These are phyloP conservation scores for Quillaja saponaria DNA, from an alignment of 306 rosid species.

Conservation along the genomic window DNA sequence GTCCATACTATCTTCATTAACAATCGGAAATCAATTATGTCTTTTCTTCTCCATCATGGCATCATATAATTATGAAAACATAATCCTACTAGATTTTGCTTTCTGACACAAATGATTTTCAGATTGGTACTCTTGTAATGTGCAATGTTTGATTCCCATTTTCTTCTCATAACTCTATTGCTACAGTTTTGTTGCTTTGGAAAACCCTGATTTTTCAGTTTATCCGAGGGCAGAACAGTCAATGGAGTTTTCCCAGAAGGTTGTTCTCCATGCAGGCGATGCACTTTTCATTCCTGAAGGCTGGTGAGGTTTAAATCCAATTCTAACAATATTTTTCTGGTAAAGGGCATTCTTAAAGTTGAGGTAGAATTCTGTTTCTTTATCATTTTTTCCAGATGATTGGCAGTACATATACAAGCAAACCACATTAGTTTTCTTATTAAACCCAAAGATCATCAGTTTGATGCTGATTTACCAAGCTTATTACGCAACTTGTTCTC, in stretches of 20 bases:
- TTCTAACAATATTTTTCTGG: slow-evolving; percentile 23
- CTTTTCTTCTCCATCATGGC: slow-evolving; percentile 1
- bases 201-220: slow-evolving; percentile 67
- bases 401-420: too few species aligned
- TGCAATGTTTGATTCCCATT: slow-evolving; percentile 2
- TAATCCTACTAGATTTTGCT: background rate
- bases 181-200: slow-evolving; percentile 77
- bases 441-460: too few species aligned
- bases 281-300: slow-evolving; percentile 98
- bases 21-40: background rate
- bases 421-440: too few species aligned
- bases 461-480: too few species aligned
- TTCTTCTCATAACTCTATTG: slow-evolving; percentile 9
- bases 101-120: background rate
- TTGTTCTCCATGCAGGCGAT: slow-evolving; percentile 80
- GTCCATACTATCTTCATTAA: slow-evolving; percentile 21
- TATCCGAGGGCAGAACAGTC: slow-evolving; percentile 76
- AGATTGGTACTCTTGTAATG: too few species aligned
- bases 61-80: slow-evolving; percentile 3
- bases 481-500: too few species aligned
- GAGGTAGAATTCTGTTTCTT: slow-evolving; percentile 25
- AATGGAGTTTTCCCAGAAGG: slow-evolving; percentile 63
- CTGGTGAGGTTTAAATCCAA: slow-evolving; percentile 58
- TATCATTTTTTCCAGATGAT: too few species aligned
- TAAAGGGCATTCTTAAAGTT: slow-evolving; percentile 25